phyloP scores from a whole-genome alignment of 371 early-diverging fungal genomes.

The Mucor velutinosus region DNA sequence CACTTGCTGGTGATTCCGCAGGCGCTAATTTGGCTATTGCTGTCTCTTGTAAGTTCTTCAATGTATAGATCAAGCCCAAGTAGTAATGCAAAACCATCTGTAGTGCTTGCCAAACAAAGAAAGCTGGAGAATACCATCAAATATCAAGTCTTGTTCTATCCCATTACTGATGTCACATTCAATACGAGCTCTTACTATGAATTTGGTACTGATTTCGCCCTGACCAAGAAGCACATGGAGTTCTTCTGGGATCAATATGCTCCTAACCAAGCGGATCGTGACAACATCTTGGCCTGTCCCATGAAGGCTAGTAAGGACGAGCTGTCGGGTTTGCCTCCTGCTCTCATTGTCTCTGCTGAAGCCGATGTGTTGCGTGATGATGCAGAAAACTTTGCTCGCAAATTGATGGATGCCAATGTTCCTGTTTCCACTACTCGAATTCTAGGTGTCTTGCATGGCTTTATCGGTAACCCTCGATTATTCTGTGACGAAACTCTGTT shows the following conservation, averaged over 20 bases:
- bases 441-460: constrained; percentile 21
- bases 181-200: constrained; percentile 15
- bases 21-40: constrained; percentile 28
- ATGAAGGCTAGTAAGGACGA: constrained; percentile 1
- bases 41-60: constrained; percentile 5
- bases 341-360: constrained; percentile 21
- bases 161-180: constrained; percentile 7
- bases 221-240: background rate
- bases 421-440: constrained; percentile 12
- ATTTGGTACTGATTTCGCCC: constrained; percentile 5
- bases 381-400: constrained; percentile 19
- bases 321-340: constrained; percentile 16
- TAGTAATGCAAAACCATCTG: background rate
- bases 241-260: constrained; percentile 18
- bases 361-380: constrained; percentile 20
- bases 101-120: constrained; percentile 24
- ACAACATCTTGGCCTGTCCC: constrained; percentile 19
- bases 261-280: constrained; percentile 5
- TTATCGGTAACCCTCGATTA: background rate
- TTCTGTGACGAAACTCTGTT: constrained; percentile 8
- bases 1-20: constrained; percentile 29
- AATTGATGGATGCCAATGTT: constrained; percentile 21
- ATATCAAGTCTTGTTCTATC: constrained; percentile 19
- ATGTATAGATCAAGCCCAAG: background rate
- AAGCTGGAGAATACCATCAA: constrained; percentile 4